These are phyloP conservation scores for Melampsora americana DNA, from an alignment of 1,284 basidiomycete genomes.

Conservation along the genomic window DNA sequence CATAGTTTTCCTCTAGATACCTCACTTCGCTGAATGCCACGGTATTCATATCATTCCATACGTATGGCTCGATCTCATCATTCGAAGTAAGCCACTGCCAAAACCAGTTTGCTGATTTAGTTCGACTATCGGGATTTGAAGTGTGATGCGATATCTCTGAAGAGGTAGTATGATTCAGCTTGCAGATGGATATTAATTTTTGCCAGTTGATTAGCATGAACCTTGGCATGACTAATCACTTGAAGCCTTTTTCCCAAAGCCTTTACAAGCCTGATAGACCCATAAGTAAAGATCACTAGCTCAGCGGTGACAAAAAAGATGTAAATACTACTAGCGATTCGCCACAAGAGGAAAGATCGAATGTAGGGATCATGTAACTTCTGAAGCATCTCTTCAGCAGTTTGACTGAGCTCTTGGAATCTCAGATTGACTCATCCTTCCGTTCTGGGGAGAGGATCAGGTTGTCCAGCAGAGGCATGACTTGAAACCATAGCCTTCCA, in stretches of 20 bases:
- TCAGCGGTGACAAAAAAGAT: background rate
- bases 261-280: background rate
- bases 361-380: background rate
- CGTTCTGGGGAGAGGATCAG: background rate
- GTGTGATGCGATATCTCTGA: background rate
- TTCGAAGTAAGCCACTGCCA: conserved; percentile 2
- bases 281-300: background rate
- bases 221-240: background rate
- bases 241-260: background rate
- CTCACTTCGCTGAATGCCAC: background rate
- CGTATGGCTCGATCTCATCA: background rate
- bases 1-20: background rate
- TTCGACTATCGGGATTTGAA: background rate
- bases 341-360: background rate
- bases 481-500: background rate
- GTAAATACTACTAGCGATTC: background rate
- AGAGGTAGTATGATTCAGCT: background rate
- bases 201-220: background rate
- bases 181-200: background rate
- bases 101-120: background rate
- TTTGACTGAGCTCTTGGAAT: background rate
- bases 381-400: background rate
- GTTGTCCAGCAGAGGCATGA: conserved; percentile 1
- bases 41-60: background rate
- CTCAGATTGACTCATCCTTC: background rate